phyloP scores from a whole-genome alignment of 1,284 basidiomycete species.

The Austroboletus novae-zelandiae region DNA sequence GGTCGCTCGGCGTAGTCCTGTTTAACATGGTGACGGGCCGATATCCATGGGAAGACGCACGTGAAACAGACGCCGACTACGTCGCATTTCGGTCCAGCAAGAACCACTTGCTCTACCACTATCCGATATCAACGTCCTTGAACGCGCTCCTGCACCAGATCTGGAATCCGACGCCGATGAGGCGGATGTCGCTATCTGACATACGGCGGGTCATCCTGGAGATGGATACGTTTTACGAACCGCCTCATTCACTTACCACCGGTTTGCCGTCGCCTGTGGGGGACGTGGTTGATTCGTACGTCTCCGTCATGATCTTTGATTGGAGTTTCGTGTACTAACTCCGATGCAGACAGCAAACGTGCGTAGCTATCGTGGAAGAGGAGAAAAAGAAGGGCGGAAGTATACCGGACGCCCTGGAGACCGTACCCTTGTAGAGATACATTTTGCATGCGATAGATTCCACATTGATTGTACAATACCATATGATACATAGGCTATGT shows the following conservation, averaged over 20 bases:
- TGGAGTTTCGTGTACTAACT: neutral
- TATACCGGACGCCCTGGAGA: neutral
- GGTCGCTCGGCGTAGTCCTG: slow-evolving; percentile 52
- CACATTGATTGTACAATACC: neutral
- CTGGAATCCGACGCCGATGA: slow-evolving; percentile 50
- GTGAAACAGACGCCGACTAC: slow-evolving; percentile 72
- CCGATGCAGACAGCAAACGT: slow-evolving; percentile 13
- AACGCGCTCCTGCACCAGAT: slow-evolving; percentile 56
- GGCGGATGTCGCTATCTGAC: slow-evolving; percentile 55
- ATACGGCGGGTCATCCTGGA: slow-evolving; percentile 55
- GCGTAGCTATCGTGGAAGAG: slow-evolving; percentile 4
- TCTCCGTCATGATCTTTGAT: neutral
- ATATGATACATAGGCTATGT: neutral
- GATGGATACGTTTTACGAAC: slow-evolving; percentile 59
- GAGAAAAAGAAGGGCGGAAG: neutral
- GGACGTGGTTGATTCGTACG: slow-evolving; percentile 18
- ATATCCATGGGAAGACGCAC: slow-evolving; percentile 85
- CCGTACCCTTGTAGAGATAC: neutral
- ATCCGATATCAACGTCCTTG: slow-evolving; percentile 64
- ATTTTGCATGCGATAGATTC: neutral
- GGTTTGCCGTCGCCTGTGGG: slow-evolving; percentile 13
- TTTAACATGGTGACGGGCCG: slow-evolving; percentile 86
- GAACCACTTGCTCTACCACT: slow-evolving; percentile 62
- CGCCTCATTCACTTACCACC: no score
- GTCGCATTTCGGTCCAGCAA: slow-evolving; percentile 62